Base-by-base conservation (phyloP, 257 asterid species). In the Fraxinus americana region DNA sequence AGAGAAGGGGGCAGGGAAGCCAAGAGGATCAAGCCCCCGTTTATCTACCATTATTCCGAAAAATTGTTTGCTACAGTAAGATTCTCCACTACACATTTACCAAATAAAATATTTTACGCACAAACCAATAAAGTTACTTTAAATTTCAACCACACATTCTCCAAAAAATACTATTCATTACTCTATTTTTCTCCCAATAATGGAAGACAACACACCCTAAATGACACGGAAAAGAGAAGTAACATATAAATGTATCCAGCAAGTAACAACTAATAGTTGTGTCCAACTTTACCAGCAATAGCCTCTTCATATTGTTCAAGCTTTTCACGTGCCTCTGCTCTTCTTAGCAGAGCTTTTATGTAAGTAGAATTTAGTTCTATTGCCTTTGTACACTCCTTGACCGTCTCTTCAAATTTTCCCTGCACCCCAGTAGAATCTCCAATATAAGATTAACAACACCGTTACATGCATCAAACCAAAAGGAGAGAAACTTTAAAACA, bases 251-350 rank as follows among this genome's bases (percentile, higher is more conserved):
- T 34, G 50, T 8, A 9, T 29, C 41, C 48, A 75, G 39, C 65
- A 63, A 30, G 23, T 36, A 43, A 36, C 29, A 73, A 63, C 32
- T 35, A 69, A 41, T 23, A 68, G 48, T 73, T 75, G 70, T 21
- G 54, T 45, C 7, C 7, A 70, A 67, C 52, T 69, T 85, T 89
- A 95, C 99, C 99, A 59, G 92, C 82, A 75, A 95, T 90, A 21
- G 98, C 86, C 85, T 91, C 98, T 12, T 95, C 99, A 74, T 84
- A 95, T 43, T 91, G 91, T 81, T 90, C 99, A 74, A 95, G 92
- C 82, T 88, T 95, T 86, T 93, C 97, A 68, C 81, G 92, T 8
- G 99, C 97, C 86, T 93, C 99, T 73, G 83, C 99, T 86, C 99
- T 93, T 89, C 98, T 90, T 70, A 89, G 67, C 81, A 93, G 84